These are phyloP conservation scores for Lactarius quietus DNA, from an alignment of 768 basidiomycete species.

Conservation along the genomic window DNA sequence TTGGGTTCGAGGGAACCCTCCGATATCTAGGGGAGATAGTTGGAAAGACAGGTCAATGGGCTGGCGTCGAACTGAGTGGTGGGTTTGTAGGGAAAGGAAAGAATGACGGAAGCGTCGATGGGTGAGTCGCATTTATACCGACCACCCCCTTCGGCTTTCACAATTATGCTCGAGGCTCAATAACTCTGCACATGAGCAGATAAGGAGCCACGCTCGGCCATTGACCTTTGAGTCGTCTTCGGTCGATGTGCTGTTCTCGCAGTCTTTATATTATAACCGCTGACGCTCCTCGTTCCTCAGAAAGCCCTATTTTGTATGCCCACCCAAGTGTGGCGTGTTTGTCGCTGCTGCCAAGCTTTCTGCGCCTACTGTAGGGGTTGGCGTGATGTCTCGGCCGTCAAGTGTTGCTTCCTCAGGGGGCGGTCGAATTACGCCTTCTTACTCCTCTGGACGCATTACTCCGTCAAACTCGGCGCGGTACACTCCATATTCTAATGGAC, in stretches of 20 bases:
- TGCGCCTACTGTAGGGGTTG: constrained; percentile 60
- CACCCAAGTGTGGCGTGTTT: constrained; percentile 87
- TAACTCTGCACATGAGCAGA: not conserved
- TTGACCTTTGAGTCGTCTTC: not conserved
- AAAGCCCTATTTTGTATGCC: constrained; percentile 71
- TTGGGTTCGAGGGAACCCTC: constrained; percentile 83
- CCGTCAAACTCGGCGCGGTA: constrained; percentile 39
- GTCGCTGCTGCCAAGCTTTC: constrained; percentile 81
- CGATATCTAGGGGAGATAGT: constrained; percentile 82
- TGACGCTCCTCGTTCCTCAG: constrained; percentile 13
- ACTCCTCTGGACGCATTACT: constrained; percentile 28
- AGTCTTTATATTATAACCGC: not conserved
- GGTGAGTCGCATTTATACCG: constrained; percentile 51
- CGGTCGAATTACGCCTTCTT: constrained; percentile 46
- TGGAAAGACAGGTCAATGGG: constrained; percentile 88
- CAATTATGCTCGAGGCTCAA: not conserved
- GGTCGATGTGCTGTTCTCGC: not conserved
- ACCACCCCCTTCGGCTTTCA: constrained; percentile 19
- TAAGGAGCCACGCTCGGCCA: not conserved
- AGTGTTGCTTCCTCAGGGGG: constrained; percentile 75
- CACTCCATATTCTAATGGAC: constrained; percentile 52
- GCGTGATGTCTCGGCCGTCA: constrained; percentile 54
- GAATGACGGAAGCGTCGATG: constrained; percentile 86
- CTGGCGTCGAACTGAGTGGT: constrained; percentile 84
- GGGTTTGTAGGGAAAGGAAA: constrained; percentile 91